Conservation (phyloP, 352 stramenopile genomes). For the Globisporangium apiculatum region DNA sequence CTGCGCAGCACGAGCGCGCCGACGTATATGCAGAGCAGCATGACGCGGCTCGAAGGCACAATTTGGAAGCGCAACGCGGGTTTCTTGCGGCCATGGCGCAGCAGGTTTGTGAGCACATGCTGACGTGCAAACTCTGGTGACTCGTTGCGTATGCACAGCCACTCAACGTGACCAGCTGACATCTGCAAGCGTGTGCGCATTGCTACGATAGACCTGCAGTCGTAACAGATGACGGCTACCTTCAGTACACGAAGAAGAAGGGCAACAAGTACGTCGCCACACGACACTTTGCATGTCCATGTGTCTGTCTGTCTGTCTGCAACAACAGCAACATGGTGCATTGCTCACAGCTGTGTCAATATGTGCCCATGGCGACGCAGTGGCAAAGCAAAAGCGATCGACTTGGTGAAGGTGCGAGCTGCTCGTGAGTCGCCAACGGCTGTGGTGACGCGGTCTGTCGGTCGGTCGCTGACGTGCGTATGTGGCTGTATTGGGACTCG, state of each 20-base stretch:
- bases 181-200: neutral
- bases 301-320: neutral
- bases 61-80: slow-evolving; percentile 64
- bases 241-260: slow-evolving; percentile 65
- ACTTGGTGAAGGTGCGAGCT: slow-evolving; percentile 53
- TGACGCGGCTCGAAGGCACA: slow-evolving; percentile 27
- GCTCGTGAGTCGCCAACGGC: neutral
- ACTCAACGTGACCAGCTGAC: too few relatives aligned
- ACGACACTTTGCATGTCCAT: neutral
- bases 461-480: neutral
- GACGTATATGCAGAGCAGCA: neutral
- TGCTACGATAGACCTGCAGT: slow-evolving; percentile 25
- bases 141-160: neutral
- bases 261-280: slow-evolving; percentile 19
- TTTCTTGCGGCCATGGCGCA: slow-evolving; percentile 57
- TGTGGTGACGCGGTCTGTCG: neutral
- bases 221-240: slow-evolving; percentile 55
- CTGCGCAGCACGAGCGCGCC: neutral
- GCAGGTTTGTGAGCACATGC: slow-evolving; percentile 20
- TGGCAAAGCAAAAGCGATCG: slow-evolving; percentile 50
- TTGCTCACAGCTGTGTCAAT: too few relatives aligned
- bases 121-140: neutral
- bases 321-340: too few relatives aligned
- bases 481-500: too few relatives aligned
- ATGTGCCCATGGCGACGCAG: slow-evolving; percentile 12